These are phyloP conservation scores for Anthracocystis walkeri DNA, from an alignment of 1,284 basidiomycete species.

Conservation along the genomic window DNA sequence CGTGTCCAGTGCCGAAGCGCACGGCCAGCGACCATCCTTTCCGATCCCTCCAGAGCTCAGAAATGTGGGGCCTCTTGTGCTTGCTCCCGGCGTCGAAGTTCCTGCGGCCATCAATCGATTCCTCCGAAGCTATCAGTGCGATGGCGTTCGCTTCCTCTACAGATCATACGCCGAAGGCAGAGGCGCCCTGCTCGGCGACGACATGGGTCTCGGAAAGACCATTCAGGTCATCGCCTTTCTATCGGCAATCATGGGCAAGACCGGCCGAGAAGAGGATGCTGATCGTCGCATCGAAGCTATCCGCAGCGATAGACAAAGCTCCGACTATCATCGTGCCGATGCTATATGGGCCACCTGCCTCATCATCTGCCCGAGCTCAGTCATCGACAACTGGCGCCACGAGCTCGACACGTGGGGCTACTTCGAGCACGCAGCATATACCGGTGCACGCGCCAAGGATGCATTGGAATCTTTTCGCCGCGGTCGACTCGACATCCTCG, in stretches of 20 bases:
- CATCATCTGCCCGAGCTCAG: conserved; percentile 82
- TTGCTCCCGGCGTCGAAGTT: conserved; percentile 70
- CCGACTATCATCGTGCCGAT: conserved; percentile 35
- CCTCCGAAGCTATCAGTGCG: conserved; percentile 84
- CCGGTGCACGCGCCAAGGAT: conserved; percentile 21
- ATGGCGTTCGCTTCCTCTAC: conserved; percentile 83
- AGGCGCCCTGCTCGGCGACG: conserved; percentile 85
- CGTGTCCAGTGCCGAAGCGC: neutral
- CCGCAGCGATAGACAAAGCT: conserved; percentile 25
- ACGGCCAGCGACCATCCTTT: conserved; percentile 31
- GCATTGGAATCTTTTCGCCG: conserved; percentile 72
- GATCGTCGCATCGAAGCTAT: conserved; percentile 74
- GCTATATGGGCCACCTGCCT: conserved; percentile 77
- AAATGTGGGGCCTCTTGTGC: conserved; percentile 18
- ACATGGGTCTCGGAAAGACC: conserved; percentile 83
- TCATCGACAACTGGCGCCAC: conserved; percentile 83
- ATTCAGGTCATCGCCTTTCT: conserved; percentile 89
- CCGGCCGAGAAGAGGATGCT: conserved; percentile 76
- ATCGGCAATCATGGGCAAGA: conserved; percentile 84
- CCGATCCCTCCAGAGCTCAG: conserved; percentile 21
- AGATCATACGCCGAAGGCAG: conserved; percentile 75
- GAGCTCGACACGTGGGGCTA: conserved; percentile 78
- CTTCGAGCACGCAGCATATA: conserved; percentile 51
- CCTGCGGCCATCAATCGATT: conserved; percentile 82
- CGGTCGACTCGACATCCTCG: conserved; percentile 78